Evolutionary conservation across 352 stramenopile genomes (phyloP).

Genomic region (Globisporangium cylindrosporum): DNA sequence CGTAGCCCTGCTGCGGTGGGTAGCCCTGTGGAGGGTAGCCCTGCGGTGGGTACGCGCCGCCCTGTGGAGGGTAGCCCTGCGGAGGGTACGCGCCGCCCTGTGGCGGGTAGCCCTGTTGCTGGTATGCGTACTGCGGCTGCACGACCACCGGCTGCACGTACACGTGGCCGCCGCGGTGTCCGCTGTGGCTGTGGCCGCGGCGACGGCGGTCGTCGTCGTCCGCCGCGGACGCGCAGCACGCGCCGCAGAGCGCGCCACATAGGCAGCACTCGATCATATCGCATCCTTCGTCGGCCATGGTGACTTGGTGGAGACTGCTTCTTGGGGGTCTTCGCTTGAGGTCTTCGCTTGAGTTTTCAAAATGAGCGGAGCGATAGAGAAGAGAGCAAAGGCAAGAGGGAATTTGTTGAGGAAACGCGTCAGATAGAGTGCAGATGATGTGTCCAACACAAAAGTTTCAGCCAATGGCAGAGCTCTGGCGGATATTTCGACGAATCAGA

Average conservation of each 20-base stretch:
- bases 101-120: constrained; percentile 27
- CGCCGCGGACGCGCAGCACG: constrained; percentile 59
- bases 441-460: not conserved
- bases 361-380: constrained; percentile 17
- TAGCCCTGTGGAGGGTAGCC: constrained; percentile 31
- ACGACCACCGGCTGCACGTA: constrained; percentile 80
- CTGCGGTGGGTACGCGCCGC: constrained; percentile 24
- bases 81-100: constrained; percentile 35
- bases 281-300: constrained; percentile 57
- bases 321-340: constrained; percentile 7
- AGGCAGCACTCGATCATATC: constrained; percentile 80
- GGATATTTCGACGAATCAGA: not conserved
- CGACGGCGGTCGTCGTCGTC: constrained; percentile 37
- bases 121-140: constrained; percentile 34
- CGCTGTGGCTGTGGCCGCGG: constrained; percentile 28
- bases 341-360: constrained; percentile 7
- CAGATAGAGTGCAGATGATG: not conserved
- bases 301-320: constrained; percentile 2
- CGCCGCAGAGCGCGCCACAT: constrained; percentile 69
- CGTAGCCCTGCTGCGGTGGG: constrained; percentile 23
- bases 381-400: not conserved
- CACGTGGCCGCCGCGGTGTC: constrained; percentile 31
- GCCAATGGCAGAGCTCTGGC: not conserved
- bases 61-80: constrained; percentile 42
- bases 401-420: not conserved